Percentiles rank a stretch among this genome's conserved stretches.
These are phyloP conservation scores for Sphagnum magellanicum DNA, from an alignment of 228 moss, liverwort and hornwort genomes.

Conservation along the genomic window DNA sequence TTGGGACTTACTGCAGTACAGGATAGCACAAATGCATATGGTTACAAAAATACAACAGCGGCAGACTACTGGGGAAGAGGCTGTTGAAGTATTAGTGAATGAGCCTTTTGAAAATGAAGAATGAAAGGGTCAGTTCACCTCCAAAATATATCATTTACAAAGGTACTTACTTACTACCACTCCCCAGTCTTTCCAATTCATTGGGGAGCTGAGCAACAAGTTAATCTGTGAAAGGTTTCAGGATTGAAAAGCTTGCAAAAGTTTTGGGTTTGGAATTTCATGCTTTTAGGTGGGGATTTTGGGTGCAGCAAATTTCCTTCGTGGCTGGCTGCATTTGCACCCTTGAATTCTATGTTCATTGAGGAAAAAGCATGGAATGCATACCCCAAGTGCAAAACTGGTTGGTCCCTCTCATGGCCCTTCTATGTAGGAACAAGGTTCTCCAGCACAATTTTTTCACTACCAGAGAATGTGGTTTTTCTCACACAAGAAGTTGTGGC, in stretches of 20 bases:
- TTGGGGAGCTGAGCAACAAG: too few relatives aligned
- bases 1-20: constrained; percentile 57
- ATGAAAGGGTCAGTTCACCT: constrained; percentile 85
- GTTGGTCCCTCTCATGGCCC: too few relatives aligned
- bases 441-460: too few relatives aligned
- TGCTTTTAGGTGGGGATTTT: too few relatives aligned
- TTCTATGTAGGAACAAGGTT: too few relatives aligned
- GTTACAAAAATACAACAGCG: constrained; percentile 89
- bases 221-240: too few relatives aligned
- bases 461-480: too few relatives aligned
- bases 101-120: constrained; percentile 83
- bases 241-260: too few relatives aligned
- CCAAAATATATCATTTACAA: constrained; percentile 86
- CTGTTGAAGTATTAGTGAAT: constrained; percentile 79
- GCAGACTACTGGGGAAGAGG: constrained; percentile 67
- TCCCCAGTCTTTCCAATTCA: too few relatives aligned
- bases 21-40: constrained; percentile 93
- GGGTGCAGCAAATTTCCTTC: constrained; percentile 72
- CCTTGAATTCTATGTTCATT: constrained; percentile 62
- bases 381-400: constrained; percentile 93
- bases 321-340: constrained; percentile 77
- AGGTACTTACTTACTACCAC: too few relatives aligned
- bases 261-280: too few relatives aligned
- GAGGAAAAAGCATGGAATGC: constrained; percentile 99
- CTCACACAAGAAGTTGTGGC: too few relatives aligned